Evolutionary conservation across 192 early-diverging fungal genomes (phyloP).

Genomic region (Gaertneriomyces sp.): DNA sequence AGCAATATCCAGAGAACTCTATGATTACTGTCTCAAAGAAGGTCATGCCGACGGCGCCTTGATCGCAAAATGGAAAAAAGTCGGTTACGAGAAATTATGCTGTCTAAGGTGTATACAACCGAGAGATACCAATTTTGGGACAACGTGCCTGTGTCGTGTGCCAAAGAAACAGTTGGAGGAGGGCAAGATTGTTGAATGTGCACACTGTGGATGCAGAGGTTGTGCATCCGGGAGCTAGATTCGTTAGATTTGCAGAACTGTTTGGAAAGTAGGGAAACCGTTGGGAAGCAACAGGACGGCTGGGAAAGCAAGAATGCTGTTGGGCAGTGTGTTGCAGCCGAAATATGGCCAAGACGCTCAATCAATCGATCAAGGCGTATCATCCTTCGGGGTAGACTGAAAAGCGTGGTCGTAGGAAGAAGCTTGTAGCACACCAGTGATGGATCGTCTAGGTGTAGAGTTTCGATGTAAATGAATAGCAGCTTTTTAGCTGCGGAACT

Average conservation of each 20-base stretch:
- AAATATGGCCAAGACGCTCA: no score
- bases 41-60: slow-evolving; percentile 86
- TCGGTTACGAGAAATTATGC: slow-evolving; percentile 93
- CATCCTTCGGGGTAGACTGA: no score
- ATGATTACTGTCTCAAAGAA: slow-evolving; percentile 89
- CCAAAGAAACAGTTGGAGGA: slow-evolving; percentile 86
- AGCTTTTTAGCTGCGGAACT: no score
- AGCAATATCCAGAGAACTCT: slow-evolving; percentile 87
- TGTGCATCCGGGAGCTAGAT: slow-evolving; percentile 41
- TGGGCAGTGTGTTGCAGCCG: no score
- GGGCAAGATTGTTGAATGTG: slow-evolving; percentile 87
- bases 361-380: no score
- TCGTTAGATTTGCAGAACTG: background rate
- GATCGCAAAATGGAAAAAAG: slow-evolving; percentile 99
- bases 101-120: slow-evolving; percentile 96
- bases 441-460: no score
- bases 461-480: no score
- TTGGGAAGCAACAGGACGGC: no score
- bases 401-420: no score
- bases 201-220: slow-evolving; percentile 79
- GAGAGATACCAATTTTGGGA: slow-evolving; percentile 95
- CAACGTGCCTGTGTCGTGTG: slow-evolving; percentile 95
- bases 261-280: no score
- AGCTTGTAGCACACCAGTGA: no score
- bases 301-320: no score